These are phyloP conservation scores for Hibiscus mutabilis DNA, from an alignment of 345 rosid genomes.

Conservation along the genomic window DNA sequence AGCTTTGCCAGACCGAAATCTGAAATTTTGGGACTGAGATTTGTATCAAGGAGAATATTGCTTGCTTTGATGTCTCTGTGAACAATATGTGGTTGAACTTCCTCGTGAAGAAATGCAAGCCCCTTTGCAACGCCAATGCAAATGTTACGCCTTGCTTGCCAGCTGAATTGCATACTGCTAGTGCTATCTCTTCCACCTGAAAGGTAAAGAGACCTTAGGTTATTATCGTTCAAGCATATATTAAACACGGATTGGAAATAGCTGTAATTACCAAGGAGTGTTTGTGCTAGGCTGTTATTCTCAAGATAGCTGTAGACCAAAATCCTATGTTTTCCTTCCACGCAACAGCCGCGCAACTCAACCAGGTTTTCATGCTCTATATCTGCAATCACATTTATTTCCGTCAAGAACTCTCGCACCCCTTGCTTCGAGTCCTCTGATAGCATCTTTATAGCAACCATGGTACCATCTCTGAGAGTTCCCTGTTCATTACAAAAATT, in stretches of 20 bases:
- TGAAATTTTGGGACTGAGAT: constrained; percentile 56
- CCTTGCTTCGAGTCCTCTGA: constrained; percentile 66
- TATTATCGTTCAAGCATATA: background rate
- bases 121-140: constrained; percentile 66
- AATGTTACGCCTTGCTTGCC: constrained; percentile 44
- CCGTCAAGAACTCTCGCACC: constrained; percentile 54
- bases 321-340: constrained; percentile 53
- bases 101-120: constrained; percentile 68
- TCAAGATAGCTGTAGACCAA: constrained; percentile 68
- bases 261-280: constrained; percentile 46
- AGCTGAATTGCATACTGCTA: constrained; percentile 44
- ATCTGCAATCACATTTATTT: constrained; percentile 51
- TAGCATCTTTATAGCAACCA: constrained; percentile 54
- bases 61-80: constrained; percentile 82
- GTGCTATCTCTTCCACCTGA: constrained; percentile 33
- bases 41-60: constrained; percentile 54
- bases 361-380: constrained; percentile 59
- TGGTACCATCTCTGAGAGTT: constrained; percentile 40
- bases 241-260: background rate
- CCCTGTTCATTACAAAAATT: constrained; percentile 32
- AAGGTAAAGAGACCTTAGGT: background rate
- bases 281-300: constrained; percentile 64
- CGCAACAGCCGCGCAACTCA: constrained; percentile 57
- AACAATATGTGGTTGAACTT: constrained; percentile 49
- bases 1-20: constrained; percentile 82